phyloP scores from a whole-genome alignment of 2,329 filamentous ascomycete genomes.

The Cytospora paraplurivora region DNA sequence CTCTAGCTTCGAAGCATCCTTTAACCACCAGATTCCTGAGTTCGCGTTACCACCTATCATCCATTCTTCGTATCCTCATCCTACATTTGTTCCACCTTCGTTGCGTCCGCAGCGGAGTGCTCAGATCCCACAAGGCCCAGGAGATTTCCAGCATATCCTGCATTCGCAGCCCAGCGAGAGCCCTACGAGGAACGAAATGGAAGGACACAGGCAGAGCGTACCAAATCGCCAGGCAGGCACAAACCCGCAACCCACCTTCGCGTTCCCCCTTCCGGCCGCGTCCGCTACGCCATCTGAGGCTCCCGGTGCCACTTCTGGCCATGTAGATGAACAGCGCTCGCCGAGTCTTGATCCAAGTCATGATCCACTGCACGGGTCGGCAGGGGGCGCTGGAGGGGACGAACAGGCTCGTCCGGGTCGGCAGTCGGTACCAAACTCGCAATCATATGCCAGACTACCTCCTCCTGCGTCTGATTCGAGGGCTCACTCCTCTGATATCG shows the following conservation, averaged over 20 bases:
- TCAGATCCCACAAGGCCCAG: conserved; percentile 15
- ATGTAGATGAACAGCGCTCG: conserved; percentile 9
- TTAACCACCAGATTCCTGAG: conserved; percentile 15
- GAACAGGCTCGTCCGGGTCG: not conserved
- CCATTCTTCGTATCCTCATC: conserved; percentile 14
- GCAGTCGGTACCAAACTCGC: conserved; percentile 10
- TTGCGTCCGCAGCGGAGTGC: conserved; percentile 11
- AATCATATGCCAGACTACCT: conserved; percentile 11
- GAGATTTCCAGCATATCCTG: conserved; percentile 20
- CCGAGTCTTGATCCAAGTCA: not conserved
- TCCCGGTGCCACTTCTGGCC: not conserved
- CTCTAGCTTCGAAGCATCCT: conserved; percentile 6
- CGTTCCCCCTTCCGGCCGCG: not conserved
- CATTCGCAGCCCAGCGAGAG: conserved; percentile 13
- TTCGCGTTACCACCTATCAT: conserved; percentile 15
- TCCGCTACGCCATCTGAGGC: conserved; percentile 4
- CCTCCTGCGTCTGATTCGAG: conserved; percentile 1
- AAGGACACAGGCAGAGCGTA: not conserved
- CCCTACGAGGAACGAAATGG: not conserved
- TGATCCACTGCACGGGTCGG: not conserved
- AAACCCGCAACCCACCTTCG: not conserved
- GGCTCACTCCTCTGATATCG: not conserved
- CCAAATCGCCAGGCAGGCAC: not conserved
- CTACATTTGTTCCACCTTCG: conserved; percentile 10
- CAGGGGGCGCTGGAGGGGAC: not conserved